These are phyloP conservation scores for Puccinellia tenuiflora DNA, from an alignment of 176 grass and related monocot genomes.

Conservation along the genomic window DNA sequence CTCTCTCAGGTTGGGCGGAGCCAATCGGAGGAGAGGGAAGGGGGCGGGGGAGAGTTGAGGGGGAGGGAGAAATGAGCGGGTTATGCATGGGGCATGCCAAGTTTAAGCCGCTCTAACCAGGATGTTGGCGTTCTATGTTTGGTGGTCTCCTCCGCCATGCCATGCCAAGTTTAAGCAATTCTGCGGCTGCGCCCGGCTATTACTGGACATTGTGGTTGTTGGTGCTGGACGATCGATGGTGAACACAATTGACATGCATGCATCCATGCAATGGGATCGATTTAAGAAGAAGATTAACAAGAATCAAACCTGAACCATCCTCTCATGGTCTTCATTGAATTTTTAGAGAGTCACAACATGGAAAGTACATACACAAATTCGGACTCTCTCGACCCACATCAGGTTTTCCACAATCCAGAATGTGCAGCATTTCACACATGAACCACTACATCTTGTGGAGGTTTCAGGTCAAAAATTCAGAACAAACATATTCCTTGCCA, in stretches of 20 bases:
- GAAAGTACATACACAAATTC: no score
- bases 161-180: background rate
- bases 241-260: background rate
- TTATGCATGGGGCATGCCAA: constrained; percentile 23
- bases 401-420: no score
- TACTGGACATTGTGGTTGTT: background rate
- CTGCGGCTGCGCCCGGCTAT: background rate
- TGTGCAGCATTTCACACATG: no score
- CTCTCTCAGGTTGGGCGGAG: constrained; percentile 42
- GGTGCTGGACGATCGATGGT: background rate
- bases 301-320: no score
- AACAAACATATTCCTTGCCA: no score
- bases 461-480: no score
- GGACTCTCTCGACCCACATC: no score
- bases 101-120: constrained; percentile 24
- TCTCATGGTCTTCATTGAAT: no score
- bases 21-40: constrained; percentile 55
- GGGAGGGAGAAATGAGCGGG: constrained; percentile 13
- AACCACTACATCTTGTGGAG: no score
- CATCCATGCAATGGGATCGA: background rate
- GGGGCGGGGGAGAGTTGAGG: background rate
- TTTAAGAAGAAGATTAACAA: no score
- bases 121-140: background rate
- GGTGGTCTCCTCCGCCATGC: background rate
- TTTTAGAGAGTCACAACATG: no score